These are phyloP conservation scores for Pisolithus microcarpus DNA, from an alignment of 768 basidiomycete genomes.

Conservation along the genomic window DNA sequence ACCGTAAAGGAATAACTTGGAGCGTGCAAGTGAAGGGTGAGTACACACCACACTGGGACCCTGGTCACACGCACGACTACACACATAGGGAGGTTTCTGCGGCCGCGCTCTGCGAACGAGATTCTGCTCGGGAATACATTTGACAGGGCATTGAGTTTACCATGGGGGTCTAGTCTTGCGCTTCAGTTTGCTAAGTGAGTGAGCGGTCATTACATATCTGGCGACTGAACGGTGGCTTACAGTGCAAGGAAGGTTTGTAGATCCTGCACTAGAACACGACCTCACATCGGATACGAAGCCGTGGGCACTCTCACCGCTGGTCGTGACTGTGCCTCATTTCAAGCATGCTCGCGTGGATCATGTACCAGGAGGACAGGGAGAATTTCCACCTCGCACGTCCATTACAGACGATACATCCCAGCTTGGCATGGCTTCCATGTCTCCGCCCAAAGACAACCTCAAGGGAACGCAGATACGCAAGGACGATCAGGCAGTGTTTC, in stretches of 20 bases:
- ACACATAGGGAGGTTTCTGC: conserved; percentile 59
- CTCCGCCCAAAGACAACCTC: not conserved
- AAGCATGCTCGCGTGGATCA: conserved; percentile 36
- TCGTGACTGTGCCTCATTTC: conserved; percentile 79
- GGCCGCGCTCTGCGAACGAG: conserved; percentile 64
- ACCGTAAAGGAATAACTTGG: conserved; percentile 77
- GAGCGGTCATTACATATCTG: not conserved
- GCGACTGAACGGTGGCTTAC: not conserved
- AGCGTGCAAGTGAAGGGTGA: conserved; percentile 85
- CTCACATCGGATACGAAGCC: conserved; percentile 68
- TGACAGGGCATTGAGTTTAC: conserved; percentile 68
- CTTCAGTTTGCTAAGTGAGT: conserved; percentile 77
- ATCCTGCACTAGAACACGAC: conserved; percentile 83
- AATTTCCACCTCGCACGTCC: conserved; percentile 46
- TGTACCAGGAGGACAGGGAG: conserved; percentile 1
- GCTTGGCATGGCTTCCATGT: conserved; percentile 35
- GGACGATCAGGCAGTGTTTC: conserved; percentile 13
- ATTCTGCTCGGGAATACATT: conserved; percentile 89
- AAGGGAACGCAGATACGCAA: conserved; percentile 25
- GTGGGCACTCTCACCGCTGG: conserved; percentile 83
- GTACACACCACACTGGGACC: conserved; percentile 8
- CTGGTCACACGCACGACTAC: not conserved
- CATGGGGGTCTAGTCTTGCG: conserved; percentile 75
- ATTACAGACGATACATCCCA: conserved; percentile 52
- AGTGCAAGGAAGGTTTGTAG: conserved; percentile 55